These are phyloP conservation scores for Xylaria sp. DNA, from an alignment of 2,329 filamentous ascomycete genomes.

Conservation along the genomic window DNA sequence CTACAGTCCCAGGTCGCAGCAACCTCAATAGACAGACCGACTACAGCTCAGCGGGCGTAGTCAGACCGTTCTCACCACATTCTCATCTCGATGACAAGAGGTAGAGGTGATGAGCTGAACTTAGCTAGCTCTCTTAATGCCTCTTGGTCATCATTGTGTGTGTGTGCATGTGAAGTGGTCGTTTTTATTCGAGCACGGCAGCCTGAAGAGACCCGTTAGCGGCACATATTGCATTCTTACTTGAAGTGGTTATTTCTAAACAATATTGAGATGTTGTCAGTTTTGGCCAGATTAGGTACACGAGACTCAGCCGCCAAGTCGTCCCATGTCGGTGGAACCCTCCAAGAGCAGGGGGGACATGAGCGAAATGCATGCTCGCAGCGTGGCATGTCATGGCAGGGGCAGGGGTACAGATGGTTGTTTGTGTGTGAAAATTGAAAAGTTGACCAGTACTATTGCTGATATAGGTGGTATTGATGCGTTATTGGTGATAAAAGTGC, in stretches of 20 bases:
- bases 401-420: not conserved
- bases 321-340: constrained; percentile 31
- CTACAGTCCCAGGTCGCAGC: constrained; percentile 15
- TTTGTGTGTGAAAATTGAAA: not conserved
- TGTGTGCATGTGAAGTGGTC: constrained; percentile 5
- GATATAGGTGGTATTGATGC: not conserved
- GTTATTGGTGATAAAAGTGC: constrained; percentile 3
- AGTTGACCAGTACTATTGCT: not conserved
- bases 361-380: not conserved
- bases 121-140: not conserved
- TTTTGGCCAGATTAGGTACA: constrained; percentile 24
- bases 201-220: constrained; percentile 4
- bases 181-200: constrained; percentile 12
- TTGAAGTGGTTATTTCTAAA: constrained; percentile 9
- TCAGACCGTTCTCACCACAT: constrained; percentile 30
- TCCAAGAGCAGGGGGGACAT: constrained; percentile 16
- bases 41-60: constrained; percentile 10
- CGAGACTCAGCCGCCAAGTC: constrained; percentile 37
- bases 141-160: constrained; percentile 11
- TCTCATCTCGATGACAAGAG: constrained; percentile 20
- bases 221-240: constrained; percentile 8
- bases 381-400: constrained; percentile 7
- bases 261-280: constrained; percentile 21
- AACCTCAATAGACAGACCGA: constrained; percentile 22
- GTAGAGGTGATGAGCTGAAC: constrained; percentile 33